Conservation (phyloP, 2,329 filamentous ascomycete genomes). For the Ophiocordyceps australis region DNA sequence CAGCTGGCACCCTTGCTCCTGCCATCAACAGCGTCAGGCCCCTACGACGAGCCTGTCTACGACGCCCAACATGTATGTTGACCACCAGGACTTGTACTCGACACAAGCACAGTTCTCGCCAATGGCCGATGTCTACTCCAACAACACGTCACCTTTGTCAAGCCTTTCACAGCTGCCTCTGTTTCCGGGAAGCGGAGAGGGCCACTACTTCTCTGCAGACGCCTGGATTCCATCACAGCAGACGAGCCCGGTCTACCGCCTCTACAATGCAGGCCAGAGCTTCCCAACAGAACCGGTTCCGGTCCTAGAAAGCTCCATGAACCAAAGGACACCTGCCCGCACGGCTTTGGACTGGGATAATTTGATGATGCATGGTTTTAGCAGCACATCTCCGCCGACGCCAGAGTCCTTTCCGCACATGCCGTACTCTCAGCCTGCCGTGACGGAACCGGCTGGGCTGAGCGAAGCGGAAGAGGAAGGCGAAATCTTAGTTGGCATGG, state of each 20-base stretch:
- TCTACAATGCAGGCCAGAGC: slow-evolving; percentile 5
- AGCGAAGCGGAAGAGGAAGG: slow-evolving; percentile 39
- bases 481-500: slow-evolving; percentile 67
- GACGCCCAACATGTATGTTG: slow-evolving; percentile 15
- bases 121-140: slow-evolving; percentile 36
- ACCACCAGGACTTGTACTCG: slow-evolving; percentile 21
- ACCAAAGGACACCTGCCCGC: slow-evolving; percentile 3
- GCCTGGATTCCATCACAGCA: slow-evolving; percentile 17
- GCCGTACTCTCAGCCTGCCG: slow-evolving; percentile 26
- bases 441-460: slow-evolving; percentile 29
- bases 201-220: slow-evolving; percentile 20
- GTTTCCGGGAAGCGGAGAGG: slow-evolving; percentile 17
- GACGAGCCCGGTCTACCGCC: slow-evolving; percentile 9
- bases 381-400: slow-evolving; percentile 36
- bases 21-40: slow-evolving; percentile 19
- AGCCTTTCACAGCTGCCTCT: slow-evolving; percentile 34
- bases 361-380: slow-evolving; percentile 24
- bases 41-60: slow-evolving; percentile 20
- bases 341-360: slow-evolving; percentile 22
- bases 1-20: slow-evolving; percentile 58
- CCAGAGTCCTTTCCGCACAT: slow-evolving; percentile 37
- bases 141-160: slow-evolving; percentile 35
- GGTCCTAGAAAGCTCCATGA: slow-evolving; percentile 8
- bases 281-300: too few relatives aligned
- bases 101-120: slow-evolving; percentile 27